These are phyloP conservation scores for Lumnitzera littorea DNA, from an alignment of 345 rosid genomes.

Conservation along the genomic window DNA sequence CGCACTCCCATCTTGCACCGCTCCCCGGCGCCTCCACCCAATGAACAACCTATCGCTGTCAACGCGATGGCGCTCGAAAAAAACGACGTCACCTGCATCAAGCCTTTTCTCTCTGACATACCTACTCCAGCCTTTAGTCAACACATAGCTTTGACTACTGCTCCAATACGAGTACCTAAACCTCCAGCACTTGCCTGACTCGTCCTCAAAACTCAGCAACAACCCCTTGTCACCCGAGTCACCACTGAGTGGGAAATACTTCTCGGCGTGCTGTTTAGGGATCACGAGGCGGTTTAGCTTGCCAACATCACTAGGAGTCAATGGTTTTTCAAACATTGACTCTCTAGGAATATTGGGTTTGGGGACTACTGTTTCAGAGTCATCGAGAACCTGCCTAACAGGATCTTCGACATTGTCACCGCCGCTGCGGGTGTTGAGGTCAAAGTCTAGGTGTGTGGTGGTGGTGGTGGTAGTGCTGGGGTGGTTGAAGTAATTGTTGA, in stretches of 20 bases:
- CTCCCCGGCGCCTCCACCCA: slow-evolving; percentile 41
- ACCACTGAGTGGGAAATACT: slow-evolving; percentile 28
- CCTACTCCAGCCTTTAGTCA: slow-evolving; percentile 59
- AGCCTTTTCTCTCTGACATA: slow-evolving; percentile 49
- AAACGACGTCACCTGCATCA: slow-evolving; percentile 42
- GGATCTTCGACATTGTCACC: slow-evolving; percentile 6
- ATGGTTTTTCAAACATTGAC: slow-evolving; percentile 32
- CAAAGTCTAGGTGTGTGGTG: slow-evolving; percentile 12
- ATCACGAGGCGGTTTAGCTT: slow-evolving; percentile 48
- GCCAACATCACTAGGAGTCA: slow-evolving; percentile 51
- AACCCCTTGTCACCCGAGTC: slow-evolving; percentile 24
- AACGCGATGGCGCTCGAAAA: slow-evolving; percentile 31
- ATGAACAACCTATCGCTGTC: slow-evolving; percentile 36
- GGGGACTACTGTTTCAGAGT: background rate
- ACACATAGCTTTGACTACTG: slow-evolving; percentile 60
- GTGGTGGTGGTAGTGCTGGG: slow-evolving; percentile 4
- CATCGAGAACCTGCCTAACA: background rate
- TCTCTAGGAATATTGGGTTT: slow-evolving; percentile 4
- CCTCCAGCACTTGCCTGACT: slow-evolving; percentile 36
- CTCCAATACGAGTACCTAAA: slow-evolving; percentile 57
- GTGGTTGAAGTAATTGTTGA: background rate
- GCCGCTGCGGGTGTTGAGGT: slow-evolving; percentile 14
- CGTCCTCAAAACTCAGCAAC: slow-evolving; percentile 38
- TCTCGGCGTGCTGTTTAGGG: slow-evolving; percentile 54
- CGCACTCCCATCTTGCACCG: background rate